Evolutionary conservation across 208 protist species (phyloP), one percentile per base, ranked within the genome.

Genomic region (Porcisia deanei): DNA sequence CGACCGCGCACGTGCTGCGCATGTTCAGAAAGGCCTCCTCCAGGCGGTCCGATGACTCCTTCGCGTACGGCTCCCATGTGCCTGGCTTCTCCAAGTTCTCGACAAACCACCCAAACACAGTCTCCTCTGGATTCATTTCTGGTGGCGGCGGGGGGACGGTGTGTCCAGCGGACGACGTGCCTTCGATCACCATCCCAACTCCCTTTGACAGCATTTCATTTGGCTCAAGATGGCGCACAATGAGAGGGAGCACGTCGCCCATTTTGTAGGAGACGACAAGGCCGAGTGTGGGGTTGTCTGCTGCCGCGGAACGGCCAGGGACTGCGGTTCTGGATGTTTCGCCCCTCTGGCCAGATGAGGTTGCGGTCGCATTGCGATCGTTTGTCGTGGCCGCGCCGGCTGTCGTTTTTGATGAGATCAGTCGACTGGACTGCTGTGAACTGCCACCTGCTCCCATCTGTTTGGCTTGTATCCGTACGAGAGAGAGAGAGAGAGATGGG

Each of bases 101-200:
- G 5, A 94, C 88, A 52, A 94, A 91, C 90, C 90, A 96, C 12
- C 79, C 89, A 61, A 86, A 92, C 18, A 64, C 39, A 30, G 60
- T 76, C 18, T 63, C 60, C 9, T 81, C 68, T 2, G 45, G 25
- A 8, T 20, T 54, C 55, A 71, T 45, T 22, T 77, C 76, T 12
- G 61, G 58, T 34, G 73, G 75, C 22, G 71, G 72, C 5, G 77
- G 74, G 1, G 78, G 65, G 47, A 83, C 66, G 67, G 20, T 41
- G 67, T 73, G 20, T 10, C 25, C 59, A 43, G 37, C 8, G 37
- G 45, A 55, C 49, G 25, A 53, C 37, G 55, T 18, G 3, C 76
- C 71, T 9, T 73, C 80, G 6, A 71, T 75, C 43, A 82, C 77
- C 12, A 53, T 61, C 52, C 82, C 82, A n/a, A 86, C 82, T 1